phyloP scores from a whole-genome alignment of 2,329 filamentous ascomycete genomes.

The Nemania sp. region DNA sequence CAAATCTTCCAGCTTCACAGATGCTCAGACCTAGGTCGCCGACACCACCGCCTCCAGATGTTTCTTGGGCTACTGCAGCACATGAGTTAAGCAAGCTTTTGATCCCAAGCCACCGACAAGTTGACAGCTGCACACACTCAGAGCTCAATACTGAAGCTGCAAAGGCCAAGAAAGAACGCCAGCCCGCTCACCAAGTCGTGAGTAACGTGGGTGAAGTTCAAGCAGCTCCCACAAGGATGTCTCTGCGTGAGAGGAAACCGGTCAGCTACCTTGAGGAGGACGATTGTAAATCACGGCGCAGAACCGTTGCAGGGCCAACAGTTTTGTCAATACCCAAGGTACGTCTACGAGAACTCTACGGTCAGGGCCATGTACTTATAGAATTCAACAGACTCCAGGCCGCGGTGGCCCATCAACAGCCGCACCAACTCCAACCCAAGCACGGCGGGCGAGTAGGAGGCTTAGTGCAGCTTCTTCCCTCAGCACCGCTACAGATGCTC shows the following conservation, averaged over 20 bases:
- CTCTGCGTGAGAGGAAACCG: slow-evolving; percentile 71
- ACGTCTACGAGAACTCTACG: slow-evolving; percentile 22
- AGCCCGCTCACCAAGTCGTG: slow-evolving; percentile 53
- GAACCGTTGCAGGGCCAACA: slow-evolving; percentile 61
- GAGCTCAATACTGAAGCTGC: slow-evolving; percentile 75
- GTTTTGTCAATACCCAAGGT: slow-evolving; percentile 51
- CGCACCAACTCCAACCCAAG: slow-evolving; percentile 31
- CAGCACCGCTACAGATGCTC: slow-evolving; percentile 33
- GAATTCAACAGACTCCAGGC: slow-evolving; percentile 37
- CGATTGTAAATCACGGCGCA: slow-evolving; percentile 57
- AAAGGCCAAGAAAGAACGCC: slow-evolving; percentile 65
- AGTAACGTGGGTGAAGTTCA: slow-evolving; percentile 37
- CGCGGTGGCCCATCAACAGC: slow-evolving; percentile 40
- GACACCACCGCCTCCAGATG: slow-evolving; percentile 75
- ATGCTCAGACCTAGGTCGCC: slow-evolving; percentile 46
- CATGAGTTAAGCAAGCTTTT: slow-evolving; percentile 81
- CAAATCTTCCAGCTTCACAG: slow-evolving; percentile 52
- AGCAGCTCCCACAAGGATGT: slow-evolving; percentile 63
- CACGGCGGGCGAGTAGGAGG: slow-evolving; percentile 48
- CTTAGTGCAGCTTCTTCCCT: slow-evolving; percentile 53
- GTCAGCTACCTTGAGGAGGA: slow-evolving; percentile 58
- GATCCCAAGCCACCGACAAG: slow-evolving; percentile 75
- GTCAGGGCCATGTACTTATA: slow-evolving; percentile 23
- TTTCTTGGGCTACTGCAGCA: slow-evolving; percentile 83
- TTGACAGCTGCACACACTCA: slow-evolving; percentile 73